Evolutionary conservation across 2,329 filamentous ascomycete species (phyloP), one percentile per base, ranked within the genome.

Genomic region (Aspergillus brunneoviolaceus): DNA sequence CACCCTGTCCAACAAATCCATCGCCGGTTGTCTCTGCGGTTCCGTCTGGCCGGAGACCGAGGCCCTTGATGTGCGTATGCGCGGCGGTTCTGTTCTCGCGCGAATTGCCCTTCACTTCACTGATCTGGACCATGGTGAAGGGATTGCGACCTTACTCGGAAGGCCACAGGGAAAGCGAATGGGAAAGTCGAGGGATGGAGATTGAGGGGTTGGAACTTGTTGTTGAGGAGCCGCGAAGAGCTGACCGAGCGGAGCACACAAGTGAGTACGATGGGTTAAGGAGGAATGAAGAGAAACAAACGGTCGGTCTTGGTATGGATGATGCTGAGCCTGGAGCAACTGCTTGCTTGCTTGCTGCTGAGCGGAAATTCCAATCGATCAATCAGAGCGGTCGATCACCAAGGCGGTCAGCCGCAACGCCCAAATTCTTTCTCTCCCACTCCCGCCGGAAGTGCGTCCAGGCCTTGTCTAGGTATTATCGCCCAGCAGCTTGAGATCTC

Each of bases 1-100:
- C 84, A 58, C 85, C 84, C 77, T 99, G 95, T 55, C 95, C 95
- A 52, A 98, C 89, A 72, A 98, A 99, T 39, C 95, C 95, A 67
- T 87, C 86, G 35, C 87, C 85, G 63, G 90, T 85, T 66, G 85
- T 85, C 74, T 96, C 93, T 63, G 95, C 92, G 55, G 85, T 88
- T 64, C 95, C 95, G 87, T 96, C 91, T 53, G 86, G 76, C 72
- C 91, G 90, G 68, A 99, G 80, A 19, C 95, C 95, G 47, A 99
- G 84, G 55, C 95, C 95, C 76, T 92, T 96, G 84, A 99, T 99
- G 79, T 99, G 95, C 56, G 94, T 97, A 80, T 99, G 95, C 69
- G 94, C 90, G 63, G 95, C 94, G 51, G 95, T 99, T 74, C 95
- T 89, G 81, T 96, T 95, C 78, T 97, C 94, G 82, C 95, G 92